A percentile compares a stretch with the other conserved stretches of the same genome.
These are phyloP conservation scores for Colletotrichum scovillei DNA, from an alignment of 2,329 filamentous ascomycete species.

Conservation along the genomic window DNA sequence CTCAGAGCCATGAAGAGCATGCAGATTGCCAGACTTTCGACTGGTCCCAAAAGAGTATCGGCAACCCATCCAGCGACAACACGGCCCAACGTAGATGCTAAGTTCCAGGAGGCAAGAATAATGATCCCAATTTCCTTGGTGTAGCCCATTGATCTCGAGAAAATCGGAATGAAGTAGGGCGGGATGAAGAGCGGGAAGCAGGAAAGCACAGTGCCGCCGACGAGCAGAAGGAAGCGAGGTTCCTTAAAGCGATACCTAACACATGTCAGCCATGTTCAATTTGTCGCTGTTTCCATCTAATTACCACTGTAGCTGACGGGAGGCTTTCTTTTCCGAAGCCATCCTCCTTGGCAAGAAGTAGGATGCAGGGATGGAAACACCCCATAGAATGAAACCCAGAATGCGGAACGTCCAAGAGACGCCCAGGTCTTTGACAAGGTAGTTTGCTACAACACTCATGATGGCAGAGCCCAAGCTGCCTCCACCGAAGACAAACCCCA, in stretches of 20 bases:
- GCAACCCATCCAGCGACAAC: conserved; percentile 41
- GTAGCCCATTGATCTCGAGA: conserved; percentile 39
- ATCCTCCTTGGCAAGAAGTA: conserved; percentile 34
- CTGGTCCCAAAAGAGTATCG: conserved; percentile 41
- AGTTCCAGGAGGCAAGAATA: conserved; percentile 42
- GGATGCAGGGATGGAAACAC: conserved; percentile 42
- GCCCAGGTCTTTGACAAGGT: conserved; percentile 39
- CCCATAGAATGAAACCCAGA: conserved; percentile 42
- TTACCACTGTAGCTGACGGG: conserved; percentile 40
- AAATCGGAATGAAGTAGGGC: conserved; percentile 44
- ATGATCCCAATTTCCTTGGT: conserved; percentile 38
- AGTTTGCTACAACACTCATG: conserved; percentile 40
- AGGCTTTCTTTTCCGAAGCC: neutral
- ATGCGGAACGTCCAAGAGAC: conserved; percentile 43
- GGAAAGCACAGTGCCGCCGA: conserved; percentile 38
- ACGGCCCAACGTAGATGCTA: conserved; percentile 42
- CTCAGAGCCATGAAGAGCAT: conserved; percentile 41
- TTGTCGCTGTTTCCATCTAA: neutral
- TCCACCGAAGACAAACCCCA: conserved; percentile 43
- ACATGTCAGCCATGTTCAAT: neutral
- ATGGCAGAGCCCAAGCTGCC: conserved; percentile 42
- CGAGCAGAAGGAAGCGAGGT: conserved; percentile 39
- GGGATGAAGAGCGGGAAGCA: conserved; percentile 44
- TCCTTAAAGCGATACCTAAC: conserved; percentile 42
- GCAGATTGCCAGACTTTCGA: conserved; percentile 42